Base-by-base conservation (phyloP, 768 basidiomycete genomes). In the Auriscalpium orientale region DNA sequence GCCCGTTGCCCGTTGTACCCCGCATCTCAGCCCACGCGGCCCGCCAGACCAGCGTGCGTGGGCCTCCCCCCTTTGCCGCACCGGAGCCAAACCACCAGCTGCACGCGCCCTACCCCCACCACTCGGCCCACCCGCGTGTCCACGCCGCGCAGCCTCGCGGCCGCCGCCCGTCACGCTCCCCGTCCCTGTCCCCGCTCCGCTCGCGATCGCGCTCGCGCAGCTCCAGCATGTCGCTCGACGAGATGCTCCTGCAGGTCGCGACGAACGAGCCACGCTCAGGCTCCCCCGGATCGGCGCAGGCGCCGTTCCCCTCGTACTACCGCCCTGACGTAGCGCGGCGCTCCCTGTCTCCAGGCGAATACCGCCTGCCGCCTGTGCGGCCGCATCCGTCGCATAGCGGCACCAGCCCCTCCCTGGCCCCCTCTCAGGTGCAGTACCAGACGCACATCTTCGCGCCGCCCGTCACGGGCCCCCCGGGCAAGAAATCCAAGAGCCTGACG, bases 381-480 rank as follows among this genome's bases (percentile, higher is more conserved):
- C 57, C 34, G 46, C 62, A 21, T 36, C 59, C 35, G 53, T 64
- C 21, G 52, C 63, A 10, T 49, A 58, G 28, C 68, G 67, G 46
- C 10, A 67, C 15, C 45, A 64, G 0, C 49, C 64, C 1, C 56
- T 64, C 0, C 61, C 65, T 0, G 54, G 63, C 1, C 72, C 68
- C 4, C 69, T 70, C 0, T 64, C 71, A 12, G 64, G 69, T 8
- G 66, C 70, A 76, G 54, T 65, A 73, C 9, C 66, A 75, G 40
- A 74, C 82, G 0, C 85, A 87, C 65, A 80, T 86, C 12, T 89
- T 89, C 63, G 84, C 85, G 8, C 83, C 86, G 3, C 81, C 83
- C 4, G 83, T 87, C 8, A 88, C 82, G 0, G 87, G 87, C 54
- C 84, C 87, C 3, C 85, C 86, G 2, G 76, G 76, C 16, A 87